Evolutionary conservation across 441 rosid genomes (phyloP).

Genomic region (Adansonia gregorii): DNA sequence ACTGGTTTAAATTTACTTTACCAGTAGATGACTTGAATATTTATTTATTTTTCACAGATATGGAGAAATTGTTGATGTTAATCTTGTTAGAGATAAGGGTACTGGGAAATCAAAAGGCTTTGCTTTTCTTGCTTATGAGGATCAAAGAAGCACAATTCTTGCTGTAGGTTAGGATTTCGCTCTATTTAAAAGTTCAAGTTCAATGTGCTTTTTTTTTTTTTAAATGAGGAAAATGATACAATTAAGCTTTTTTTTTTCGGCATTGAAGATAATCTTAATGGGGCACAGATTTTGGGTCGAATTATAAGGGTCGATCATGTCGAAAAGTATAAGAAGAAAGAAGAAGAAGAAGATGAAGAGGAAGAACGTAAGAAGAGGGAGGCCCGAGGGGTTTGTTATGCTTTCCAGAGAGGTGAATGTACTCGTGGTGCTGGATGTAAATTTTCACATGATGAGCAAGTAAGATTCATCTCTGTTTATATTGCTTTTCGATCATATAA

Average conservation of each 20-base stretch:
- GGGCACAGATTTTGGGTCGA: conserved; percentile 73
- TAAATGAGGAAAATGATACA: neutral
- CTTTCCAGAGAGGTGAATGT: conserved; percentile 93
- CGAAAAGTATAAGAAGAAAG: conserved; percentile 67
- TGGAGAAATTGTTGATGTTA: conserved; percentile 90
- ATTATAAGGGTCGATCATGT: conserved; percentile 79
- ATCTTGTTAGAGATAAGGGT: conserved; percentile 84
- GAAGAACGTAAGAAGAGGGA: conserved; percentile 64
- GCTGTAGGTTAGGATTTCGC: conserved; percentile 73
- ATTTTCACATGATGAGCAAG: conserved; percentile 88
- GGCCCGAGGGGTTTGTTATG: conserved; percentile 88
- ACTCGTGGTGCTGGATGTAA: conserved; percentile 85
- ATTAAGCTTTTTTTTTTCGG: conserved; percentile 17
- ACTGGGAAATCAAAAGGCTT: conserved; percentile 93
- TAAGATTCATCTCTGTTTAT: conserved; percentile 35
- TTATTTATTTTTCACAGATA: conserved; percentile 43
- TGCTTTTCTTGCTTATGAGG: conserved; percentile 88
- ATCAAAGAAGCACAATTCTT: conserved; percentile 85
- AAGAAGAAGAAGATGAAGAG: conserved; percentile 93
- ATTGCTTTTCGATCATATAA: neutral
- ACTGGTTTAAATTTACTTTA: neutral
- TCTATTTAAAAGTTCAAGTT: neutral
- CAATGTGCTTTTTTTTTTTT: too few species aligned
- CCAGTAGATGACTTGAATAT: neutral
- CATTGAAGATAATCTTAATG: conserved; percentile 77